A percentile compares a stretch with the other conserved stretches of the same genome.
Evolutionary conservation across 495 filamentous ascomycete species (phyloP).

Genomic region (Oleoguttula mirabilis): DNA sequence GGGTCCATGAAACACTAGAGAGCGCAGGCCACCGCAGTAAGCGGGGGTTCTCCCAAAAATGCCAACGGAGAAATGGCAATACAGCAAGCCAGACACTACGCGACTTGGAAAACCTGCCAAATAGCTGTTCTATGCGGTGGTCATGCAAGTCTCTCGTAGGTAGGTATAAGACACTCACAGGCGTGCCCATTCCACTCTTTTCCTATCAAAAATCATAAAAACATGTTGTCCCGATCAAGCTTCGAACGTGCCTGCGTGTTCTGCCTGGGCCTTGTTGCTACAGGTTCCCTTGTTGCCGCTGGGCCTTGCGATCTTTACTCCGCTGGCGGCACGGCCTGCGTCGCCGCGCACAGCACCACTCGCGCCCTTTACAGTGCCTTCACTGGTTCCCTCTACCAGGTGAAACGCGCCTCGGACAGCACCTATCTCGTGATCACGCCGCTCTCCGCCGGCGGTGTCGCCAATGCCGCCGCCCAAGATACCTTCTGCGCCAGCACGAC

Average conservation of each 20-base stretch:
- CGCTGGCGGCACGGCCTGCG: slow-evolving; percentile 40
- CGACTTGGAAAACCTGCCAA: too few species aligned
- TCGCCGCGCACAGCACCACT: slow-evolving; percentile 49
- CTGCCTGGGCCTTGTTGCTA: not conserved
- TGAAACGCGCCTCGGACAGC: slow-evolving; percentile 40
- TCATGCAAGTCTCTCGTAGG: too few species aligned
- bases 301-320: slow-evolving; percentile 47
- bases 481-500: slow-evolving; percentile 44
- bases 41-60: too few species aligned
- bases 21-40: too few species aligned
- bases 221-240: slow-evolving; percentile 1
- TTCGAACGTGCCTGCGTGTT: not conserved
- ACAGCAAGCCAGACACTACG: too few species aligned
- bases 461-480: slow-evolving; percentile 45
- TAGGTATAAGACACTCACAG: too few species aligned
- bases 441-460: slow-evolving; percentile 41
- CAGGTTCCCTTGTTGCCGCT: slow-evolving; percentile 34
- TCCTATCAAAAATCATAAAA: too few species aligned
- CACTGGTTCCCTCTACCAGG: slow-evolving; percentile 43
- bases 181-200: too few species aligned
- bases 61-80: too few species aligned
- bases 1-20: too few species aligned
- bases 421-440: slow-evolving; percentile 37
- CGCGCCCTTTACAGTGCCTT: slow-evolving; percentile 44
- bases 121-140: too few species aligned